Percentiles rank a stretch among this genome's conserved stretches.
These are phyloP conservation scores for Kingdonia uniflora DNA, from an alignment of 164 flowering plant genomes.

Conservation along the genomic window DNA sequence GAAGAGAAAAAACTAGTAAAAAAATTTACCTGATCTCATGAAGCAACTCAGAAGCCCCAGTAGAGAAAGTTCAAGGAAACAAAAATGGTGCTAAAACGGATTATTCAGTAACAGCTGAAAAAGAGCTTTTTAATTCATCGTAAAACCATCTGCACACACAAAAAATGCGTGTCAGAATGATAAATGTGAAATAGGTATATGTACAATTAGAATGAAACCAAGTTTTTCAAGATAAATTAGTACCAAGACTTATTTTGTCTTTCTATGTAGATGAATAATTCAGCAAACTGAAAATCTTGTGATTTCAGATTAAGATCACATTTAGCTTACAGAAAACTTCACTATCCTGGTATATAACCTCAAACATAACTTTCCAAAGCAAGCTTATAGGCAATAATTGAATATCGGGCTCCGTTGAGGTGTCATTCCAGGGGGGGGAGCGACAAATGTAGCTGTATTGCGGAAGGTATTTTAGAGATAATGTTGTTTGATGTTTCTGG, in stretches of 20 bases:
- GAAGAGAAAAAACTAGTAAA: background rate
- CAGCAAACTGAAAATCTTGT: too few relatives aligned
- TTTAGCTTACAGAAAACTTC: too few relatives aligned
- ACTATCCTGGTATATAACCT: too few relatives aligned
- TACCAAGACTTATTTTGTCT: background rate
- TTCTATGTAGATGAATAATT: background rate
- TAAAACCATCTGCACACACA: constrained; percentile 39
- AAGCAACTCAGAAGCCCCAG: background rate
- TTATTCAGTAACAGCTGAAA: constrained; percentile 25
- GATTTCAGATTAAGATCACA: too few relatives aligned
- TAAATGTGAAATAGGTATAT: background rate
- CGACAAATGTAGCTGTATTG: too few relatives aligned
- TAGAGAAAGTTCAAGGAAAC: background rate
- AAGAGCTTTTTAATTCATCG: constrained; percentile 32
- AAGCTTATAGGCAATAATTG: too few relatives aligned
- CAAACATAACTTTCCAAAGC: too few relatives aligned
- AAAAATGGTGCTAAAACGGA: background rate
- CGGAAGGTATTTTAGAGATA: too few relatives aligned
- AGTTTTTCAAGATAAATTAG: constrained; percentile 1
- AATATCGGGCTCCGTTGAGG: too few relatives aligned
- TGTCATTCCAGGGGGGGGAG: too few relatives aligned
- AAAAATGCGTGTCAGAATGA: background rate
- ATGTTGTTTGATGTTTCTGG: too few relatives aligned
- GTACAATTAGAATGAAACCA: constrained; percentile 1
- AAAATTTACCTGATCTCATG: background rate